phyloP scores from a whole-genome alignment of 805 yeast genomes.

The Candida chilensis region DNA sequence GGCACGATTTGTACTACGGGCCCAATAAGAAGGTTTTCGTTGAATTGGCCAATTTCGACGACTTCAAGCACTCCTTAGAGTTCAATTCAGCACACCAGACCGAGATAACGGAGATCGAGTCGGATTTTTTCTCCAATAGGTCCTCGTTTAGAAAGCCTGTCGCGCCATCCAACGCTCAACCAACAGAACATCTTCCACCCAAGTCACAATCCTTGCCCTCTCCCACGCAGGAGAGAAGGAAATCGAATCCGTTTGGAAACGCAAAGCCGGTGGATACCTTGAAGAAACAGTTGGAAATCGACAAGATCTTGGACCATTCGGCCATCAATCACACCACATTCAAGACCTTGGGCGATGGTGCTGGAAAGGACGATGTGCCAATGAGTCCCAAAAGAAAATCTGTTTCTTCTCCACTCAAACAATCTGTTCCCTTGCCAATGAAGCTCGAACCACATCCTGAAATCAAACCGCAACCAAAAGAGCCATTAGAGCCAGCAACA shows the following conservation, averaged over 20 bases:
- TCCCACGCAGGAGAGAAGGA: constrained; percentile 23
- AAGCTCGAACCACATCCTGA: no score
- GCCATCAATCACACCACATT: constrained; percentile 33
- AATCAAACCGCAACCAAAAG: no score
- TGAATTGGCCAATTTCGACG: constrained; percentile 24
- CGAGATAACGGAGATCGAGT: constrained; percentile 19
- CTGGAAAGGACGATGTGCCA: no score
- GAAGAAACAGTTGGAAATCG: constrained; percentile 55
- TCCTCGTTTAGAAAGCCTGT: not conserved
- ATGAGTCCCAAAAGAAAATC: no score
- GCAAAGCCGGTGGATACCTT: constrained; percentile 82
- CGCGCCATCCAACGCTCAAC: constrained; percentile 3
- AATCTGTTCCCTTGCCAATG: no score
- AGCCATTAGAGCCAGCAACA: no score
- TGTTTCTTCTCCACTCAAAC: no score
- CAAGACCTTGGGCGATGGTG: constrained; percentile 11
- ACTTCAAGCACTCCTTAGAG: constrained; percentile 26
- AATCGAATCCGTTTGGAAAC: constrained; percentile 68
- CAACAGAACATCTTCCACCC: constrained; percentile 5
- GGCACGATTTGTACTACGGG: constrained; percentile 47
- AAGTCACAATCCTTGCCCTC: no score
- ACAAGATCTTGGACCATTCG: constrained; percentile 30
- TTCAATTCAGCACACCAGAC: constrained; percentile 24
- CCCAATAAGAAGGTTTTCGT: constrained; percentile 21
- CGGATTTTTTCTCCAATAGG: constrained; percentile 12